These are phyloP conservation scores for Lathyrus oleraceus DNA, from an alignment of 306 rosid species.

Conservation along the genomic window DNA sequence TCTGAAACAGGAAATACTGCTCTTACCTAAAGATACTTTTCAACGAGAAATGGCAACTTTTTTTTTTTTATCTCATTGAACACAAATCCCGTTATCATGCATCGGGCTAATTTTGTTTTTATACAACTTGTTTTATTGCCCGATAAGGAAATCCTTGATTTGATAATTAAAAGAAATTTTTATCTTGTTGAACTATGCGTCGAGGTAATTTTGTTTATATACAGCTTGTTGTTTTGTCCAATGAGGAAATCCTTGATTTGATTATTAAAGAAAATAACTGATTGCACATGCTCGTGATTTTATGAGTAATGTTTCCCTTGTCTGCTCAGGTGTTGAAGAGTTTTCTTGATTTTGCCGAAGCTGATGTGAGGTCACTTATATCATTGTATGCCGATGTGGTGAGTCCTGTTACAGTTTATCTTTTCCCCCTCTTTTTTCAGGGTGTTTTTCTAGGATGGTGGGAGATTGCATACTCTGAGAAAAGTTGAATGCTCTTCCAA, in stretches of 20 bases:
- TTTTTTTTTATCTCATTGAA: background rate
- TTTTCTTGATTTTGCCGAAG: constrained; percentile 92
- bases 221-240: constrained; percentile 3
- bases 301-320: constrained; percentile 32
- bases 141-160: constrained; percentile 6
- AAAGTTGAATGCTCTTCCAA: constrained; percentile 25
- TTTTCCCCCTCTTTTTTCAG: constrained; percentile 3
- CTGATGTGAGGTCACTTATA: constrained; percentile 90
- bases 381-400: constrained; percentile 98
- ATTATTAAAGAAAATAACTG: constrained; percentile 1
- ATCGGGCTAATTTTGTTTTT: constrained; percentile 20
- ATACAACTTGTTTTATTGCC: constrained; percentile 10
- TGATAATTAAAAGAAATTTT: background rate
- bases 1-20: background rate
- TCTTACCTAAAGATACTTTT: background rate
- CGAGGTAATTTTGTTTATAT: constrained; percentile 8
- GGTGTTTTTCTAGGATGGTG: constrained; percentile 16
- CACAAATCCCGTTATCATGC: constrained; percentile 1
- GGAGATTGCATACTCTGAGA: background rate
- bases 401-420: constrained; percentile 37
- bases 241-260: constrained; percentile 20
- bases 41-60: background rate
- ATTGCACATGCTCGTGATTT: constrained; percentile 14
- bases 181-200: constrained; percentile 2
- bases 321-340: constrained; percentile 72